These are phyloP conservation scores for Trichosanthes cucumerina DNA, from an alignment of 306 rosid genomes.

Conservation along the genomic window DNA sequence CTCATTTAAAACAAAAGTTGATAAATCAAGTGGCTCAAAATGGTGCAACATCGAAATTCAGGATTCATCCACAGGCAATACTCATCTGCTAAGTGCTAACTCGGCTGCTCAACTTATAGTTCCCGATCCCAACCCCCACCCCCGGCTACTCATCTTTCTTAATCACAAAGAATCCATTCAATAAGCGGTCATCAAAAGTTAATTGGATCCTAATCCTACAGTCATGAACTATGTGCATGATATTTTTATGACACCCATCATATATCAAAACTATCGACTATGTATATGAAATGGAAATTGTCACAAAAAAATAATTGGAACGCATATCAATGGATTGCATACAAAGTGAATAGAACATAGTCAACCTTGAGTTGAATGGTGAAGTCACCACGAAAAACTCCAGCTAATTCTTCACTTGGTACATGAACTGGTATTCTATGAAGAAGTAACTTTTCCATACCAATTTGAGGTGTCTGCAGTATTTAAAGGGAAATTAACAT, in stretches of 20 bases:
- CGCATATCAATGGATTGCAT: neutral
- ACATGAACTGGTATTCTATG: constrained; percentile 51
- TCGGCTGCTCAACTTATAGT: neutral
- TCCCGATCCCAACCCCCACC: neutral
- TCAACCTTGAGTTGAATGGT: constrained; percentile 52
- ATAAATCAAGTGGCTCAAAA: neutral
- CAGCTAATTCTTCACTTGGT: constrained; percentile 32
- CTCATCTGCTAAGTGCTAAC: neutral
- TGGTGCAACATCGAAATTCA: neutral
- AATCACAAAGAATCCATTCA: too few species aligned
- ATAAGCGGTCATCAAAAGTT: neutral
- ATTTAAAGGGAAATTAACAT: neutral
- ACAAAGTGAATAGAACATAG: constrained; percentile 6
- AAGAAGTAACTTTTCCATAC: constrained; percentile 47
- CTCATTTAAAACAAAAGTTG: neutral
- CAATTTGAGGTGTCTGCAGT: constrained; percentile 38
- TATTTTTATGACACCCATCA: neutral
- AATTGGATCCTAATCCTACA: neutral
- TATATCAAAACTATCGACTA: neutral
- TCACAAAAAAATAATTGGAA: neutral
- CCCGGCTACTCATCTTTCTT: neutral
- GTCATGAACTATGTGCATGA: neutral
- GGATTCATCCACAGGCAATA: neutral
- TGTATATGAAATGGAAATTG: neutral
- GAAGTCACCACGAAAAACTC: constrained; percentile 46